Evolutionary conservation across 164 flowering plant genomes (phyloP), one percentile per base, ranked within the genome.

Genomic region (Hamamelis virginiana): DNA sequence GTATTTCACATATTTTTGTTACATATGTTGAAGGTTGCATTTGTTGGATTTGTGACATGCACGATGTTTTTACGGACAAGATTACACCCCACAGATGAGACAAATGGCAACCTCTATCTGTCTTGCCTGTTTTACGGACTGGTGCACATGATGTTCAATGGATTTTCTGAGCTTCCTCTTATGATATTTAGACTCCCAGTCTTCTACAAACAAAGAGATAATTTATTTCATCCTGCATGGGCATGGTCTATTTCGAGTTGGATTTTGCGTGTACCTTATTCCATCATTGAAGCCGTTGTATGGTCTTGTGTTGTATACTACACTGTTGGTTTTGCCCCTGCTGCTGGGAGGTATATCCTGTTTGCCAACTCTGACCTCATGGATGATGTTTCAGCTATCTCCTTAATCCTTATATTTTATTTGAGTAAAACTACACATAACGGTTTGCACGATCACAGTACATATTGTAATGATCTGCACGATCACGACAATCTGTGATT

Each of bases 121-220:
- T 80, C 89, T 71, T 84, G 86, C 78, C 79, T 90, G 25, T 94
- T 94, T 71, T 94, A 80, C 58, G 97, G 87, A 53, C 73, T 92
- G 65, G 82, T 88, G 45, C 96, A 92, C 68, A 88, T 94, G 92
- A 84, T 91, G 91, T 92, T 92, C 66, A 90, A 94, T 83, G 98
- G 96, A 44, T 86, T 94, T 64, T 78, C 97, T 58, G 98, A 94
- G 82, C 77, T 91, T 33, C 80, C 98, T 59, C 78, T 92, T n/a
- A 76, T 83, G 89, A 88, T 92, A 76, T 75, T 79, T 50, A 86
- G 97, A 22, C 92, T 94, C 16, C 97, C 98, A 21, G 84, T 92
- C 3, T 94, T 92, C 61, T 94, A 82, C 77, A 94, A 94, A 83
- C 97, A 94, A 75, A 77, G 96, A 68, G 90, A 94, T 76, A 90